Evolutionary conservation across 371 early-diverging fungal species (phyloP), one percentile per base, ranked within the genome.

Genomic region (Funneliformis caledonium): DNA sequence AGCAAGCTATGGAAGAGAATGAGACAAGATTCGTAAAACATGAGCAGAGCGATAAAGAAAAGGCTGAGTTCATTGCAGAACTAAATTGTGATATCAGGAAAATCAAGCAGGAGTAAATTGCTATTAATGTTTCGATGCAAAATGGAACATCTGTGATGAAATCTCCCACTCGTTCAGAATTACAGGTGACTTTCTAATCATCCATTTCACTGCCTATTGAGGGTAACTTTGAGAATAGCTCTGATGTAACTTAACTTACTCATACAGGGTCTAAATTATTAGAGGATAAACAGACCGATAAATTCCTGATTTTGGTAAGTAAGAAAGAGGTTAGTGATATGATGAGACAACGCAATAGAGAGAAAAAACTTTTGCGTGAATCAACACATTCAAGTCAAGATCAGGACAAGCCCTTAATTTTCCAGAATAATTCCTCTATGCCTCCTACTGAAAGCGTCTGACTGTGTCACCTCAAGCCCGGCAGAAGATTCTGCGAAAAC

Each of bases 251-350:
- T 37, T 1, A 37, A 37, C 22, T 0, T 0, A 62, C 26, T 1
- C 9, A n/a, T 62, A 2, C 26, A 22, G 22, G 26, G 62, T 50
- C 73, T 73, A 73, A 73, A 73, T 73, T 26, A 37, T 73, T 73
- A 5, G 73, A 73, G 50, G 52, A 73, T 73, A 73, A 6, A 50
- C 52, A 50, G 50, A 37, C 50, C 50, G 73, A 56, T 73, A 42
- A 42, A 9, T 73, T 73, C 26, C 45, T 73, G 45, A 52, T 50
- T 73, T 73, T 5, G 45, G n/a, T 50, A 73, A 52, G 50, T 50
- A 73, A 73, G 73, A 52, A 73, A 73, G 50, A 12, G 31, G 31
- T 69, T 69, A 69, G 69, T 69, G 37, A 37, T 69, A 45, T 43
- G 22, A 73, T 73, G 3, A 73, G 73, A 45, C 7, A 50, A 45